These are phyloP conservation scores for Ambrosia hybrid DNA, from an alignment of 140 eudicot species.

Conservation along the genomic window DNA sequence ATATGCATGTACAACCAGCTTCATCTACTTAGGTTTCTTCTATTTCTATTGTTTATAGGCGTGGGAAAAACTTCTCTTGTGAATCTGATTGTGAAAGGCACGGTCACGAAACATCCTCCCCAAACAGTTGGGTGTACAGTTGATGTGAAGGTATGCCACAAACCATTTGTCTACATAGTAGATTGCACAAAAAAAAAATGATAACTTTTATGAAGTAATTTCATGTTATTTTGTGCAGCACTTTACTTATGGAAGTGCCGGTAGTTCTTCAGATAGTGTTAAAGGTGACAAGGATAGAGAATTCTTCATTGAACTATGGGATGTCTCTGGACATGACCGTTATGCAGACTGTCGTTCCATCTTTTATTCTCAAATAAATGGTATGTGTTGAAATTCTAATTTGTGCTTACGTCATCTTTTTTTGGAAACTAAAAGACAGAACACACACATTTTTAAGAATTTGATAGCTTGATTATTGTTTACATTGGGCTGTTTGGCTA, in stretches of 20 bases:
- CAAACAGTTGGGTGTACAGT: conserved; percentile 93
- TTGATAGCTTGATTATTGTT: conserved; percentile 16
- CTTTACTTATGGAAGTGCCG: conserved; percentile 71
- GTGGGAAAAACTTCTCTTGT: conserved; percentile 97
- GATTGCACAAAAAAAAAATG: neutral
- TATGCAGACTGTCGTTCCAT: conserved; percentile 95
- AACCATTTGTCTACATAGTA: neutral
- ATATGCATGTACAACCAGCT: neutral
- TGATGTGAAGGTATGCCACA: conserved; percentile 63
- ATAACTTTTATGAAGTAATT: neutral
- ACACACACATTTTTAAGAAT: neutral
- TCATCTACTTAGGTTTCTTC: neutral
- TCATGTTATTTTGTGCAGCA: conserved; percentile 51
- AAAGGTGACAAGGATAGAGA: conserved; percentile 85
- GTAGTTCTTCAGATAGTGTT: conserved; percentile 74
- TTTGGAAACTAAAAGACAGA: neutral
- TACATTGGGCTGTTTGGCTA: conserved; percentile 1
- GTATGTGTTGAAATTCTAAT: conserved; percentile 39
- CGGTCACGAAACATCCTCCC: conserved; percentile 63
- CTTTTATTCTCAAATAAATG: conserved; percentile 93
- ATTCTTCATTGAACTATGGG: conserved; percentile 96
- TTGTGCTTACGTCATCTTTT: neutral
- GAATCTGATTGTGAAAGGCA: conserved; percentile 82
- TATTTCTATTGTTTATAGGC: conserved; percentile 38
- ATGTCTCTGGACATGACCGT: conserved; percentile 90